These are phyloP conservation scores for Paecilomyces sp. DNA, from an alignment of 2,329 filamentous ascomycete genomes.

Conservation along the genomic window DNA sequence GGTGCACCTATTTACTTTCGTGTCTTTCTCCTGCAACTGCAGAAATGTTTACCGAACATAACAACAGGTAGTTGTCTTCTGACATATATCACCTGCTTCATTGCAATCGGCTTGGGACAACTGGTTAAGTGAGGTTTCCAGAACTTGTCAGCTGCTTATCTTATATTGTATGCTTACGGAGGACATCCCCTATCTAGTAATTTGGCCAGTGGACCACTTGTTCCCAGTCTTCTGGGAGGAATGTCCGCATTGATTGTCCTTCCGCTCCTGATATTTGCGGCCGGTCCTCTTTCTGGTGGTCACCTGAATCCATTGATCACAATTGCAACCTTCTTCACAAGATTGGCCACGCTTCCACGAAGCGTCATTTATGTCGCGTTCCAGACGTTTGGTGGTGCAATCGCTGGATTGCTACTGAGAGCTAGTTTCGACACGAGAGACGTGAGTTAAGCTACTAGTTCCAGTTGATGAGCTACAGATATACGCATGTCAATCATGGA, in stretches of 20 bases:
- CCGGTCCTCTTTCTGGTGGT: slow-evolving; percentile 43
- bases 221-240: slow-evolving; percentile 25
- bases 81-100: too few relatives aligned
- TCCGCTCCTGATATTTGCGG: slow-evolving; percentile 44
- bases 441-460: too few relatives aligned
- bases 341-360: slow-evolving; percentile 43
- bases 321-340: slow-evolving; percentile 45
- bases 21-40: slow-evolving; percentile 4
- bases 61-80: slow-evolving; percentile 3
- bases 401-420: slow-evolving; percentile 39
- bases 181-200: slow-evolving; percentile 9
- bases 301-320: slow-evolving; percentile 51
- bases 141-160: too few relatives aligned
- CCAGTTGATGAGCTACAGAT: slow-evolving; percentile 16
- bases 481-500: too few relatives aligned
- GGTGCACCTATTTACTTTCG: not conserved
- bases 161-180: too few relatives aligned
- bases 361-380: slow-evolving; percentile 41
- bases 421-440: too few relatives aligned
- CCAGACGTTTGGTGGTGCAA: slow-evolving; percentile 39
- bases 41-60: slow-evolving; percentile 17
- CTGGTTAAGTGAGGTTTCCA: too few relatives aligned
- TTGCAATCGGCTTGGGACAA: too few relatives aligned
- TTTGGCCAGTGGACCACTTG: slow-evolving; percentile 20
- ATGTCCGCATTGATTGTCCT: slow-evolving; percentile 37